Percentiles rank a stretch among this genome's conserved stretches.
These are phyloP conservation scores for Cardamine chenopodiifolia DNA, from an alignment of 345 rosid species.

Conservation along the genomic window DNA sequence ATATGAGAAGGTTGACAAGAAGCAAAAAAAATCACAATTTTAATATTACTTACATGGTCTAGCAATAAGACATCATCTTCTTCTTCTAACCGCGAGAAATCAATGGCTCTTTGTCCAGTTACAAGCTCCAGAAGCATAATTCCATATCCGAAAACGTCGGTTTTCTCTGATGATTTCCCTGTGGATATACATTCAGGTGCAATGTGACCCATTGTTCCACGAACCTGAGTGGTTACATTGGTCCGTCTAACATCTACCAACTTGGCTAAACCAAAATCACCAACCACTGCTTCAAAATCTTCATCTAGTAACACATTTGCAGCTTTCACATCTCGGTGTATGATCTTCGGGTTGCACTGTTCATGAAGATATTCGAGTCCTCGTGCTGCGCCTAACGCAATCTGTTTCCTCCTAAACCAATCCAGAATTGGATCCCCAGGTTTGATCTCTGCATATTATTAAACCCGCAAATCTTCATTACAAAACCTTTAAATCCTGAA, in stretches of 20 bases:
- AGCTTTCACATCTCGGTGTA: slow-evolving; percentile 96
- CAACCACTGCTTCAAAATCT: slow-evolving; percentile 98
- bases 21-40: background rate
- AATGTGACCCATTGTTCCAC: slow-evolving; percentile 99
- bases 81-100: slow-evolving; percentile 96
- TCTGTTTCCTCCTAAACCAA: slow-evolving; percentile 82
- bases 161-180: slow-evolving; percentile 92
- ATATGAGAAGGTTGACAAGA: slow-evolving; percentile 5
- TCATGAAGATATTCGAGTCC: slow-evolving; percentile 98
- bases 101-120: slow-evolving; percentile 98
- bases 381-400: slow-evolving; percentile 90
- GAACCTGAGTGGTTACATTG: slow-evolving; percentile 93
- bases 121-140: slow-evolving; percentile 97
- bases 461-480: background rate
- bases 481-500: background rate
- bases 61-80: slow-evolving; percentile 96
- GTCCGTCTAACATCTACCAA: slow-evolving; percentile 86
- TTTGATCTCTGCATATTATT: slow-evolving; percentile 66
- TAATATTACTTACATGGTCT: slow-evolving; percentile 71
- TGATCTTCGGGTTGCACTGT: slow-evolving; percentile 96
- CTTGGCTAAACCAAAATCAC: slow-evolving; percentile 96
- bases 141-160: slow-evolving; percentile 96
- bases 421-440: slow-evolving; percentile 74
- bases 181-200: slow-evolving; percentile 98
- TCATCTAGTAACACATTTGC: slow-evolving; percentile 92